Percentiles rank a stretch among this genome's conserved stretches.
Evolutionary conservation across 306 rosid species (phyloP).

Genomic region (Albizia julibrissin): DNA sequence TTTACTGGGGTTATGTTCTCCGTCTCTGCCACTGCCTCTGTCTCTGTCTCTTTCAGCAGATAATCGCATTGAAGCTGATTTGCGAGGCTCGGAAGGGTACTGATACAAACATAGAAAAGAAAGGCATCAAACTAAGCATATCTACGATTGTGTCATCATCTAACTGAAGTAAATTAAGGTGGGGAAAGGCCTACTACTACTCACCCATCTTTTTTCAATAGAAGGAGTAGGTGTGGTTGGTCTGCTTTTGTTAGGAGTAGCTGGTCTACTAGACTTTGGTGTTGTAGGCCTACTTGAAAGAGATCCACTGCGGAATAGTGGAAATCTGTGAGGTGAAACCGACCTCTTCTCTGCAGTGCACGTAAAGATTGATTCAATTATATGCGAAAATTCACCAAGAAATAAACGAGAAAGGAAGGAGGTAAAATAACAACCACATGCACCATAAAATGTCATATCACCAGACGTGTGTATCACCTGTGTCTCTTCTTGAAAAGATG

Average conservation of each 20-base stretch:
- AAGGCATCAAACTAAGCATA: background rate
- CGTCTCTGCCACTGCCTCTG: slow-evolving; percentile 40
- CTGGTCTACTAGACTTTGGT: slow-evolving; percentile 55
- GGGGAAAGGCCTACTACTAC: slow-evolving; percentile 27
- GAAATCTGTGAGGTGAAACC: slow-evolving; percentile 81
- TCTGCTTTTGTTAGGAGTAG: slow-evolving; percentile 69
- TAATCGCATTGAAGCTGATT: slow-evolving; percentile 81
- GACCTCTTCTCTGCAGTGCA: slow-evolving; percentile 60
- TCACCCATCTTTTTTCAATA: slow-evolving; percentile 61
- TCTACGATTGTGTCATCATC: background rate
- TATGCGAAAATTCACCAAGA: background rate
- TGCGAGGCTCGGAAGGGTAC: slow-evolving; percentile 80
- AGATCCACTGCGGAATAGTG: slow-evolving; percentile 78
- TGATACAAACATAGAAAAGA: slow-evolving; percentile 19
- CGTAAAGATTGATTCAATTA: slow-evolving; percentile 27
- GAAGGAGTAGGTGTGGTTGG: slow-evolving; percentile 70
- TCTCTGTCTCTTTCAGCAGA: slow-evolving; percentile 46
- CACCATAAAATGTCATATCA: background rate
- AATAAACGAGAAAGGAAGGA: background rate
- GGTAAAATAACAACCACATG: background rate
- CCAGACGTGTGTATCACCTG: slow-evolving; percentile 43
- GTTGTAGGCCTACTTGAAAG: slow-evolving; percentile 63
- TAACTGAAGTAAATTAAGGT: background rate
- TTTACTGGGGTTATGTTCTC: slow-evolving; percentile 65
- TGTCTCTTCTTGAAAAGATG: slow-evolving; percentile 59